Percentiles rank a stretch among this genome's conserved stretches.
phyloP scores from a whole-genome alignment of 1,139 yeast species.

The Yamadazyma siamensis region DNA sequence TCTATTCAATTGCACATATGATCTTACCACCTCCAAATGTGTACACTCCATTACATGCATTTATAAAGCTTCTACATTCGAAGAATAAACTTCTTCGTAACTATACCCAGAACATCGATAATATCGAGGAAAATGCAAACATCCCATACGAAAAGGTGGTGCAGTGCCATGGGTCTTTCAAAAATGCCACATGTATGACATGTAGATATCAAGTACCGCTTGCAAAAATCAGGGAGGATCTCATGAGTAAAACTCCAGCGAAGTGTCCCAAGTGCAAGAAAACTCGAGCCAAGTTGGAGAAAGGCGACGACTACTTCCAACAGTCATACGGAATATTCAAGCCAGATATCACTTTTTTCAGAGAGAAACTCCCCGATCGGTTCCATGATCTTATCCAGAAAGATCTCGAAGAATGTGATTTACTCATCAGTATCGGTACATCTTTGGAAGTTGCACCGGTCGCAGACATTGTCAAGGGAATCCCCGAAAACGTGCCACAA shows the following conservation, averaged over 20 bases:
- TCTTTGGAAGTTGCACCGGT: constrained; percentile 95
- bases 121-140: constrained; percentile 84
- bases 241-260: constrained; percentile 61
- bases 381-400: constrained; percentile 62
- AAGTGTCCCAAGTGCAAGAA: constrained; percentile 65
- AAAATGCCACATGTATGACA: constrained; percentile 82
- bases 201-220: constrained; percentile 74
- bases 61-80: constrained; percentile 70
- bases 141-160: constrained; percentile 65
- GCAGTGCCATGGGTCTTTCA: constrained; percentile 97
- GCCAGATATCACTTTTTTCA: constrained; percentile 95
- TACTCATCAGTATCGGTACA: constrained; percentile 86
- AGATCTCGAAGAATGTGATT: constrained; percentile 69
- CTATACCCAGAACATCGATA: constrained; percentile 94
- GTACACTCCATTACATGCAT: constrained; percentile 85
- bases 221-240: constrained; percentile 56
- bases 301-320: constrained; percentile 25
- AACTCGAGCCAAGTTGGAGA: constrained; percentile 33
- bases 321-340: constrained; percentile 81
- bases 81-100: constrained; percentile 79
- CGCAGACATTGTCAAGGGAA: constrained; percentile 79
- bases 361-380: constrained; percentile 76
- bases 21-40: constrained; percentile 73
- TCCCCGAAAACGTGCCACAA: constrained; percentile 75
- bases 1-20: constrained; percentile 85